A percentile compares a stretch with the other conserved stretches of the same genome.
These are phyloP conservation scores for Botryotinia calthae DNA, from an alignment of 2,329 filamentous ascomycete genomes.

Conservation along the genomic window DNA sequence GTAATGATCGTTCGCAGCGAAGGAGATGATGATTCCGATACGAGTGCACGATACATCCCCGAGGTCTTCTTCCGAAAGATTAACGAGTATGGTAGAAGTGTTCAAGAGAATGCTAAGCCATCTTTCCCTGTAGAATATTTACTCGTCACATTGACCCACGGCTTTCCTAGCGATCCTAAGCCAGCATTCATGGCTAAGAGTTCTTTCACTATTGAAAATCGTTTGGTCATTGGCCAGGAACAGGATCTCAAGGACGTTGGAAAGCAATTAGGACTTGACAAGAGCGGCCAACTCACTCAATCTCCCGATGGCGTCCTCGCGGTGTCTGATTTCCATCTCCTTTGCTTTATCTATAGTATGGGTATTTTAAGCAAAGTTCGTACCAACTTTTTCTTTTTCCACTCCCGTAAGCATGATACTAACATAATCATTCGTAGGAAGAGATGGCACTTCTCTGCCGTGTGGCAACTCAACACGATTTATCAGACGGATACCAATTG, in stretches of 20 bases:
- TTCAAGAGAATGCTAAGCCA: slow-evolving; percentile 96
- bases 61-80: slow-evolving; percentile 95
- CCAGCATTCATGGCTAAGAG: slow-evolving; percentile 67
- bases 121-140: slow-evolving; percentile 96
- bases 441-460: slow-evolving; percentile 84
- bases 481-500: slow-evolving; percentile 77
- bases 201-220: slow-evolving; percentile 87
- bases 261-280: slow-evolving; percentile 62
- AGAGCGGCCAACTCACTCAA: slow-evolving; percentile 54
- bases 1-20: slow-evolving; percentile 95
- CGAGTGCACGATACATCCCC: slow-evolving; percentile 82
- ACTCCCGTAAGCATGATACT: background rate
- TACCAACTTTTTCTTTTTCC: slow-evolving; percentile 26
- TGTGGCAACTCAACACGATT: slow-evolving; percentile 77
- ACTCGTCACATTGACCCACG: slow-evolving; percentile 91
- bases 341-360: slow-evolving; percentile 82
- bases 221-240: slow-evolving; percentile 78
- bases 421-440: slow-evolving; percentile 56
- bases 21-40: slow-evolving; percentile 68
- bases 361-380: slow-evolving; percentile 81
- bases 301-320: slow-evolving; percentile 60
- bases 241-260: slow-evolving; percentile 73
- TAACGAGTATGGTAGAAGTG: slow-evolving; percentile 94
- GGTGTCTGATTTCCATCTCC: slow-evolving; percentile 89
- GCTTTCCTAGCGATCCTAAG: slow-evolving; percentile 79